Evolutionary conservation across 1,139 yeast genomes (phyloP), one percentile per base, ranked within the genome.

Genomic region (Waltiozyma sp.): DNA sequence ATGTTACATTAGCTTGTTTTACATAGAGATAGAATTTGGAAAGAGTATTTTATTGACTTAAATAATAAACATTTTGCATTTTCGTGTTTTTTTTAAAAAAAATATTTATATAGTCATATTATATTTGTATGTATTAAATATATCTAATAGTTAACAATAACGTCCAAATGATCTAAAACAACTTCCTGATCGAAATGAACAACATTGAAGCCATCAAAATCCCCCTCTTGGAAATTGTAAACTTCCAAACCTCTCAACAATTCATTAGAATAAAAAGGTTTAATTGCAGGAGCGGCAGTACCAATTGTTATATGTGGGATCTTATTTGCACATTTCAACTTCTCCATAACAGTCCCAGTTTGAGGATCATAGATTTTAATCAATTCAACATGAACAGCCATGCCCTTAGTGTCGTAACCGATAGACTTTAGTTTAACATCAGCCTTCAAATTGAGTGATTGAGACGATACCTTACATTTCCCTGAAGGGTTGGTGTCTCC

Each of bases 301-400:
- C 93, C 96, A 9, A 89, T 56, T 0, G 98, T 89, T 28, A 89
- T 73, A 59, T 91, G 98, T 0, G 82, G 71, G 46, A 59, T 57
- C 41, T 60, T 57, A 53, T 79, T 84, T 2, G 72, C 62, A 41
- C 62, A 64, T 5, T 45, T 55, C 9, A 70, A 51, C 0, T 56
- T 47, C 8, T 4, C 18, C 16, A 33, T 1, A 60, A 26, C 2
- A 57, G 49, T 2, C 1, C 56, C 60, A 7, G 49, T 45, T 2
- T 50, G 43, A 2, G 51, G 43, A 28, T 65, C 58, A 4, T 3
- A 50, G 8, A 70, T 54, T 14, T 52, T 50, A 1, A 58, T 37
- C 3, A 79, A 49, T 6, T 66, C 64, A 1, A 77, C 88, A 21
- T 69, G 61, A 2, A 84, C 60, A 26, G 93, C 79, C 43, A 82